Base-by-base conservation (phyloP, 306 rosid species). In the Alnus rubra region DNA sequence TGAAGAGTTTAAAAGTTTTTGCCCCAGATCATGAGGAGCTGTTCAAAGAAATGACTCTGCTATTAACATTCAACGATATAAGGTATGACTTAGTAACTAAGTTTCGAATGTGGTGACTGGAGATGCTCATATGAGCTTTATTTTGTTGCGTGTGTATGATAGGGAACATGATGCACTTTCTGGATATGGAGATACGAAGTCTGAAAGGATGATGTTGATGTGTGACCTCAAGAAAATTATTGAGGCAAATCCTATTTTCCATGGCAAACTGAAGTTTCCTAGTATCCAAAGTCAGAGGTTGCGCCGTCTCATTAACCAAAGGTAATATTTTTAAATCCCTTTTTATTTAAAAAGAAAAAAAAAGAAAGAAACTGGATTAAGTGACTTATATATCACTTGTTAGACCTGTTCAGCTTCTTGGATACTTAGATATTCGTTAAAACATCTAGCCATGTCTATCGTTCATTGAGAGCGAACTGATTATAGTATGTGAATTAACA, bases 1-100 rank as follows among this genome's bases (percentile, higher is more conserved):
- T 39, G 42, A 85, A 78, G 70, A 81, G 82, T 48, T 30, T 85
- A 15, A 75, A 85, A 79, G 45, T 78, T 16, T 82, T 78, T 50
- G 7, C 42, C 48, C 50, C 55, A 7, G 50, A 10, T n/a, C 71
- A 76, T 65, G 64, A 75, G 54, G 51, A 30, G 9, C 1, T 79
- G 31, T 58, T 54, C 7, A 76, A 49, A 76, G 81, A 76, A 1
- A 48, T 82, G 76, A 44, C 76, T 56, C 68, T 13, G 3, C 74
- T 85, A 10, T 23, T 82, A 51, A 75, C 68, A 1, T 2, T 72
- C 0, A 19, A 82, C 11, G 30, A 85, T 51, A 82, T 82, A 76
- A 85, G 81, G 88, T 79, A 71, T 63, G 64, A 69, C 16, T 78
- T 50, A 58, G 4, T 69, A 55, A 42, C 60, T 44, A 74, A 7